phyloP scores from a whole-genome alignment of 1,284 basidiomycete species.

The Fomitopsis schrenkii region DNA sequence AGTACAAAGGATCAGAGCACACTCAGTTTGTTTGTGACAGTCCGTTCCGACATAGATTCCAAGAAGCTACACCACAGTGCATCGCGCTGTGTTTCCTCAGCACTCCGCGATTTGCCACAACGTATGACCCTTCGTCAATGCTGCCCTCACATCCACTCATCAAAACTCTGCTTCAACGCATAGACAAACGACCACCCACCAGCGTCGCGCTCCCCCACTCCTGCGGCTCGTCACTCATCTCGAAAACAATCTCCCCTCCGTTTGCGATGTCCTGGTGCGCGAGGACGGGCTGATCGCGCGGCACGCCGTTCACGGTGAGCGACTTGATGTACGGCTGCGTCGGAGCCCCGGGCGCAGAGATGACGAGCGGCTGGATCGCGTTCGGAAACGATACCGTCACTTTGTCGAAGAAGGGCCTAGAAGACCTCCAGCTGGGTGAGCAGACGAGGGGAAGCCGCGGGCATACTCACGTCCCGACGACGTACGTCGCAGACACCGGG shows the following conservation, averaged over 20 bases:
- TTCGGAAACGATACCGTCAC: conserved; percentile 54
- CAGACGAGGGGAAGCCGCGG: not conserved
- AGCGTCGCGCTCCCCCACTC: conserved; percentile 22
- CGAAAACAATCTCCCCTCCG: conserved; percentile 58
- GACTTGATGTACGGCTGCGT: conserved; percentile 56
- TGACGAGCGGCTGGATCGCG: conserved; percentile 36
- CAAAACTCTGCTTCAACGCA: not conserved
- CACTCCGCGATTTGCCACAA: too few relatives aligned
- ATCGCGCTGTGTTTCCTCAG: too few relatives aligned
- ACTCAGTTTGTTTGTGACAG: too few relatives aligned
- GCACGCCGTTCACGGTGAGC: conserved; percentile 48
- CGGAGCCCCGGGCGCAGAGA: conserved; percentile 51
- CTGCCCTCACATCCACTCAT: not conserved
- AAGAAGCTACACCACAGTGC: too few relatives aligned
- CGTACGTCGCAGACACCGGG: conserved; percentile 69
- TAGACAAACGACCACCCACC: conserved; percentile 10
- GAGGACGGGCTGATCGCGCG: conserved; percentile 44
- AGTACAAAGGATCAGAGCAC: too few relatives aligned
- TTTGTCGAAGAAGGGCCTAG: conserved; percentile 65
- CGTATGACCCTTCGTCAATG: too few relatives aligned
- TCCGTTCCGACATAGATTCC: too few relatives aligned
- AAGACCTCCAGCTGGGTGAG: not conserved
- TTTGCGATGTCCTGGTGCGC: conserved; percentile 50
- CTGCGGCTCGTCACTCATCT: conserved; percentile 55
- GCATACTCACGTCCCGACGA: conserved; percentile 60